A percentile compares a stretch with the other conserved stretches of the same genome.
Evolutionary conservation across 2,329 filamentous ascomycete species (phyloP).

Genomic region (Ustulina deusta): DNA sequence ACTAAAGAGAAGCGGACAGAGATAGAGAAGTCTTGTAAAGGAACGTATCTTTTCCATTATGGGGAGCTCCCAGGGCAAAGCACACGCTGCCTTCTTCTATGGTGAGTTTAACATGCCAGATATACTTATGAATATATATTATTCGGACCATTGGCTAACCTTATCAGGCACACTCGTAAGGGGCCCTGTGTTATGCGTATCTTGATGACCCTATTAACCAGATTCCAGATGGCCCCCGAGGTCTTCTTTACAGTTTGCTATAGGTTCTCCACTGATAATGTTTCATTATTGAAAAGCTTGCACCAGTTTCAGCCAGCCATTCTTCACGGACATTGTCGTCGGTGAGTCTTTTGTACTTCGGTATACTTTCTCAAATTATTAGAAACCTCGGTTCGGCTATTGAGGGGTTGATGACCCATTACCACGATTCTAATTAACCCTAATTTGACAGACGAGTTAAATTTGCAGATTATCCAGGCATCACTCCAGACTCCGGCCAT

Average conservation of each 20-base stretch:
- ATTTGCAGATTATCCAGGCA: slow-evolving; percentile 82
- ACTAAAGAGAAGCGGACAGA: slow-evolving; percentile 1
- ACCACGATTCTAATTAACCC: slow-evolving; percentile 7
- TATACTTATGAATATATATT: neutral
- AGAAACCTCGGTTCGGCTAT: neutral
- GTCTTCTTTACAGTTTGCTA: slow-evolving; percentile 90
- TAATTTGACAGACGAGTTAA: slow-evolving; percentile 65
- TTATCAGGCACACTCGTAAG: slow-evolving; percentile 55
- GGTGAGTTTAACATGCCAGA: slow-evolving; percentile 54
- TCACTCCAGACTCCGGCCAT: slow-evolving; percentile 68
- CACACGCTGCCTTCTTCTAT: slow-evolving; percentile 67
- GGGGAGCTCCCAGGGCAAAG: slow-evolving; percentile 36
- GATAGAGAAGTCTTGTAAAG: neutral
- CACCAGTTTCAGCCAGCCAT: slow-evolving; percentile 78
- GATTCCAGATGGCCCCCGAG: slow-evolving; percentile 77
- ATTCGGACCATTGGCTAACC: slow-evolving; percentile 45
- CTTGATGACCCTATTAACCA: slow-evolving; percentile 32
- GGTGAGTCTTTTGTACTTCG: slow-evolving; percentile 45
- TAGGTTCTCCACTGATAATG: slow-evolving; percentile 63
- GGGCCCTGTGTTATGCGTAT: neutral
- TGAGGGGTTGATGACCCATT: neutral
- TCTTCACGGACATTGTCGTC: slow-evolving; percentile 78
- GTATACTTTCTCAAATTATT: neutral
- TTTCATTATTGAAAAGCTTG: slow-evolving; percentile 60
- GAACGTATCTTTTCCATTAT: slow-evolving; percentile 26